Base-by-base conservation (phyloP, 805 yeast species). In the Candida tallmaniae region DNA sequence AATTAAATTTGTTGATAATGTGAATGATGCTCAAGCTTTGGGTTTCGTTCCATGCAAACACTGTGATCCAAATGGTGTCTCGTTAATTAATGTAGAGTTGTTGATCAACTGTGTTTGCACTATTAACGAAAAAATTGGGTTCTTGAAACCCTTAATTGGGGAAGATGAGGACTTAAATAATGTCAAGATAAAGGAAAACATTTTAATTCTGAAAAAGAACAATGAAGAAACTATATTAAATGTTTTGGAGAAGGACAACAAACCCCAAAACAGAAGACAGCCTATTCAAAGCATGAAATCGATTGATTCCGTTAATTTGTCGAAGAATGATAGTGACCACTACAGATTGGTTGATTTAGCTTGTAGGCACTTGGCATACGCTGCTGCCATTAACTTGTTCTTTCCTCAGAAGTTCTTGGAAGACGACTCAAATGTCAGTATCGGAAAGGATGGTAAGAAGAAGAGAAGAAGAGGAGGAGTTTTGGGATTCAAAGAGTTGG, bases 401-500 rank as follows among this genome's bases (percentile, higher is more conserved):
- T 47, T 49, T 41, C 55, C 45, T 9, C 48, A 43, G 28, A 42
- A 38, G 32, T 33, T 42, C 24, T 41, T 48, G 18, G 58, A 51
- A 10, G 52, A 46, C 1, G 48, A 42, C 10, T 27, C 39, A 4
- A 38, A 39, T 23, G 35, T 45, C 23, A 36, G 45, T 6, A 32
- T 33, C n/a, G 32, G 36, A 31, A 31, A 26, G 13, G 41, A 39
- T 27, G 32, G 42, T 13, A 42, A 36, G 40, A 62, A 68, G 56
- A 70, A 70, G 54, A 70, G 74, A 53, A 74, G 83, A 65, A 68
- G 86, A 56, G 90, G 90, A 13, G 88, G 87, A 27, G 85, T 81
- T 8, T 60, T 82, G 30, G 90, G 89, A 0, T 87, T 87, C 64
- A 83, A 85, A 56, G 95, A 87, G 54, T 69, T 87, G 51, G 96